Base-by-base conservation (phyloP, 2,329 filamentous ascomycete genomes). In the Bretziella fagacearum region DNA sequence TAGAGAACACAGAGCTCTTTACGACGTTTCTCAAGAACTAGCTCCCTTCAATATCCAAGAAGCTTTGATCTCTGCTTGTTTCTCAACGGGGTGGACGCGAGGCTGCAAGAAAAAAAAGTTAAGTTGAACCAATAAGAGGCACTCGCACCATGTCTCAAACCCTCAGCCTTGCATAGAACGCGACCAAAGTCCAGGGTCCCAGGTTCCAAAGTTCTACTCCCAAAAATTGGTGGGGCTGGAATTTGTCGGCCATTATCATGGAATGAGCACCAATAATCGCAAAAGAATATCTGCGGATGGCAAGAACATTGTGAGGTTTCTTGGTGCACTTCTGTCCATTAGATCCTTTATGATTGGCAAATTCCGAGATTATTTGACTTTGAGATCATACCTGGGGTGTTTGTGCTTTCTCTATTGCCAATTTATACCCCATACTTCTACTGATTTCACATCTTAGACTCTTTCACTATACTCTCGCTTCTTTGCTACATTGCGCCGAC, bases 101-200 rank as follows among this genome's bases (percentile, higher is more conserved):
- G 48, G 48, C 48, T 50, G 44, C 30, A 15, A 30, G 29, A 41
- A 27, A 29, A 45, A 42, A 50, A 47, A 47, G 44, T 41, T 15
- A 13, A 20, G 25, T 5, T 25, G 3, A 18, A n/a, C 44, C 44
- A 50, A 50, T 50, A 11, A 37, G 6, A 44, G 10, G 8, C 36
- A 8, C 22, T 32, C 30, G 11, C 36, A 32, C 27, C 18, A 6
- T 8, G 6, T 36, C 17, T 37, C 18, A 27, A 30, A n/a, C 20
- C 20, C 13, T 44, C 44, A 50, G 48, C 48, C 48, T 50, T 50
- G 44, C 48, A 47, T 43, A 37, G 15, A 48, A 20, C 46, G 46
- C 46, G 39, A 20, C 27, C 6, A 15, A 30, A 10, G 10, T 7
- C 39, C 22, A 8, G 22, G 46, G 18, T 42, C 39, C n/a, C n/a